Evolutionary conservation across 1,284 basidiomycete species (phyloP).

Genomic region (Cutaneotrichosporon curvatum): DNA sequence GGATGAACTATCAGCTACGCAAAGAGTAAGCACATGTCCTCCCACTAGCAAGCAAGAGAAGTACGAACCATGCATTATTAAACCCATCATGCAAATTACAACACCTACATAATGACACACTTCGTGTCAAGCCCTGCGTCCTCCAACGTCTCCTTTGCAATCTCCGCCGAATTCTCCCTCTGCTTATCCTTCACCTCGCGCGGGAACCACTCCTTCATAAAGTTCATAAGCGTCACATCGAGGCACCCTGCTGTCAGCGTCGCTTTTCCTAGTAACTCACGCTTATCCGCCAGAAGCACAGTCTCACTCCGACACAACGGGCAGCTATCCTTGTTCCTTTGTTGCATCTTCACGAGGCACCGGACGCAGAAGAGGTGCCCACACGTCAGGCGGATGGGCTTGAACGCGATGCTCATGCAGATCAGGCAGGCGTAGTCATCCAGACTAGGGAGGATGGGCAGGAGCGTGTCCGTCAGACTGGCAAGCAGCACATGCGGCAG

Average conservation of each 20-base stretch:
- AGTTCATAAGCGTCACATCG: constrained; percentile 47
- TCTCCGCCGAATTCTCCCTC: constrained; percentile 69
- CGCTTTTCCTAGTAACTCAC: constrained; percentile 50
- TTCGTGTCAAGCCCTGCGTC: constrained; percentile 54
- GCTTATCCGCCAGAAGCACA: constrained; percentile 65
- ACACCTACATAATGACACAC: constrained; percentile 47
- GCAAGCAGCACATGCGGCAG: constrained; percentile 76
- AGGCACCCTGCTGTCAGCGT: constrained; percentile 25
- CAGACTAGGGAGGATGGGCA: constrained; percentile 58
- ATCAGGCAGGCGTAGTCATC: constrained; percentile 63
- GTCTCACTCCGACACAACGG: constrained; percentile 76
- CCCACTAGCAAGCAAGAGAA: no score
- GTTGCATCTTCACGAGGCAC: constrained; percentile 92
- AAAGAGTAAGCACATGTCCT: no score
- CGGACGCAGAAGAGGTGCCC: constrained; percentile 87
- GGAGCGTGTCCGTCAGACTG: constrained; percentile 71
- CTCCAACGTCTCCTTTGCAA: constrained; percentile 61
- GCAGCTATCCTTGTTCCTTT: constrained; percentile 67
- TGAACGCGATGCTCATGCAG: constrained; percentile 77
- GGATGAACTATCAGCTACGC: no score
- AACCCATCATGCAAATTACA: no score
- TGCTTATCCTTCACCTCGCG: constrained; percentile 71
- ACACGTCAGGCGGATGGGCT: constrained; percentile 76
- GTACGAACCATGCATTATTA: no score
- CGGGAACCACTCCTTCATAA: constrained; percentile 91